These are phyloP conservation scores for Tubosaeta sp. DNA, from an alignment of 768 basidiomycete genomes.

Conservation along the genomic window DNA sequence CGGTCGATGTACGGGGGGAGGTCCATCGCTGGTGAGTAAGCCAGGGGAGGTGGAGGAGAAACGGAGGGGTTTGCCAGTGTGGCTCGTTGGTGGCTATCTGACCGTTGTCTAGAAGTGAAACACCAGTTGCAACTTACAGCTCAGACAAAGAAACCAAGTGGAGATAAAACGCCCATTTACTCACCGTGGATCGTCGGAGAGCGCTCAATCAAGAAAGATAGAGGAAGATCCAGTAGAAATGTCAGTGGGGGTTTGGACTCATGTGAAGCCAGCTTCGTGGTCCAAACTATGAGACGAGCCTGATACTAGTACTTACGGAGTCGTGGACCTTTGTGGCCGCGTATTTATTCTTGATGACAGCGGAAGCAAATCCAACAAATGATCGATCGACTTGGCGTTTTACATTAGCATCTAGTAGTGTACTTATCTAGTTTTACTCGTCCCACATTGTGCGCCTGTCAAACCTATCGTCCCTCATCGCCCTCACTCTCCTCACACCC, in stretches of 20 bases:
- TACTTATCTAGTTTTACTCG: not conserved
- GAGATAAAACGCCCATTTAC: too few species aligned
- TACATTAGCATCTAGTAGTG: not conserved
- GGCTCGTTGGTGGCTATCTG: too few species aligned
- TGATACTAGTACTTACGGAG: too few species aligned
- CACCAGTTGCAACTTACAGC: too few species aligned
- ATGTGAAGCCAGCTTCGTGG: not conserved
- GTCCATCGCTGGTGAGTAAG: conserved; percentile 10
- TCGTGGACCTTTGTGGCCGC: too few species aligned
- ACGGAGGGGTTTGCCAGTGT: too few species aligned
- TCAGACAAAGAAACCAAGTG: too few species aligned
- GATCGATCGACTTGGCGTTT: not conserved
- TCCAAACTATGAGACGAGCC: too few species aligned
- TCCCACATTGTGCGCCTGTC: not conserved
- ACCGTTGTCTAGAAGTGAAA: too few species aligned
- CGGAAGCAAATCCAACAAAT: not conserved
- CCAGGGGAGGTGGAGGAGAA: not conserved
- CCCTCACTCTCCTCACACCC: conserved; percentile 23
- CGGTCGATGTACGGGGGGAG: conserved; percentile 16
- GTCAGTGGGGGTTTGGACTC: not conserved
- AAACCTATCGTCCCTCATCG: conserved; percentile 22
- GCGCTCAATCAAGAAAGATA: not conserved
- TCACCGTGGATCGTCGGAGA: not conserved
- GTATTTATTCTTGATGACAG: too few species aligned
- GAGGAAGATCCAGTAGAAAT: not conserved